phyloP scores from a whole-genome alignment of 1,284 basidiomycete genomes.

The Hemileia vastatrix region DNA sequence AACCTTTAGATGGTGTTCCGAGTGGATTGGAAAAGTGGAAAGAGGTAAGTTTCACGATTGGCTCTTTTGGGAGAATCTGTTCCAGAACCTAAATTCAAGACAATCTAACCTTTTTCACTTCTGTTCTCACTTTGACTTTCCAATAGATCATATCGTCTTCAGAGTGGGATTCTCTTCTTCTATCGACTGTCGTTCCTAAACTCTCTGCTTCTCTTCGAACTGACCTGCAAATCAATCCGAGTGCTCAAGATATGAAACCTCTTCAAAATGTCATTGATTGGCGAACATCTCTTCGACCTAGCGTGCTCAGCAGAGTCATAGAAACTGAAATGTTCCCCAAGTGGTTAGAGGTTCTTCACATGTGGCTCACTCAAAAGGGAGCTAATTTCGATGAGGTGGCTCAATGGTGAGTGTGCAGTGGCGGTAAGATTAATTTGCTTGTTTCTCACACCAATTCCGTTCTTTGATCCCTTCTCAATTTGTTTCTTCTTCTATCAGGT shows the following conservation, averaged over 20 bases:
- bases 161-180: constrained; percentile 82
- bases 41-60: constrained; percentile 55
- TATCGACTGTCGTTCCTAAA: constrained; percentile 83
- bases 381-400: constrained; percentile 82
- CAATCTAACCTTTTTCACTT: neutral
- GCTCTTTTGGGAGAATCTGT: too few relatives aligned
- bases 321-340: constrained; percentile 90
- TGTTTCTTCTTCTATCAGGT: constrained; percentile 40
- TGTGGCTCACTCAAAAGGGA: constrained; percentile 75
- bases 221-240: constrained; percentile 76
- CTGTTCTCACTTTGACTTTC: constrained; percentile 9
- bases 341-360: constrained; percentile 79
- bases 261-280: constrained; percentile 69
- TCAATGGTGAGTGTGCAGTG: constrained; percentile 67
- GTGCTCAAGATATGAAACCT: constrained; percentile 73
- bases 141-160: constrained; percentile 54
- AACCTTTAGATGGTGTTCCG: constrained; percentile 59
- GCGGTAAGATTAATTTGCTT: constrained; percentile 3
- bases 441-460: neutral
- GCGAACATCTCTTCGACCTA: constrained; percentile 61
- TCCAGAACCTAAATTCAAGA: constrained; percentile 28
- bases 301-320: constrained; percentile 67
- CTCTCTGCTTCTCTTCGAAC: constrained; percentile 67
- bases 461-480: neutral
- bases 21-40: constrained; percentile 66